Base-by-base conservation (phyloP, 768 basidiomycete genomes). In the Podaxis sp. region DNA sequence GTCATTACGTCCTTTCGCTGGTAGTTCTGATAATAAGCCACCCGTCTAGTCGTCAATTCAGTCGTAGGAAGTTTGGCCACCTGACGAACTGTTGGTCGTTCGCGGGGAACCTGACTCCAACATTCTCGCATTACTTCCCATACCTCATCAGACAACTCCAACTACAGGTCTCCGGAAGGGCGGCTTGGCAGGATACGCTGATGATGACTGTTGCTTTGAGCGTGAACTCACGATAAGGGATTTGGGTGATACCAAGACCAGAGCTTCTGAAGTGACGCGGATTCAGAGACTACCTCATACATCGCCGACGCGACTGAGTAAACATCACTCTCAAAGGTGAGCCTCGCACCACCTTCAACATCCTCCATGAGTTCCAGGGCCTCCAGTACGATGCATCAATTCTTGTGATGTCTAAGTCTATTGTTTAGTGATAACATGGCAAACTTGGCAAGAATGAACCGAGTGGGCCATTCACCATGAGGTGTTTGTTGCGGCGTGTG, bases 191-290 rank as follows among this genome's bases (percentile, higher is more conserved):
- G 59, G 21, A 46, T 44, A 6, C 70, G 70, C 28, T 66, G 5
- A 65, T 25, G 10, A 71, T 70, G 9, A 74, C 71, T 2, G 66
- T 62, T 5, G 7, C 48, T 48, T 53, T 67, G 60, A 46, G 61
- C 55, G 6, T 35, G 7, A 10, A 66, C 62, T 44, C 70, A 64
- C 66, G 58, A 50, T 70, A 73, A 10, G 73, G 73, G n/a, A 67
- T 50, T 2, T 63, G 57, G 35, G 27, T n/a, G 13, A 5, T 38
- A 23, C 42, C 27, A 27, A 27, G 27, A 44, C 27, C 5, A 27
- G 27, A 5, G 9, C 5, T 50, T 18, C 3, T 54, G 27, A 18
- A 44, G 28, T n/a, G 21, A 27, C 27, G 27, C 27, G 27, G 27
- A 27, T 5, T 27, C 27, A 27, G 27, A 27, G 4, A 27, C 5